Base-by-base conservation (phyloP, 1,284 basidiomycete genomes). In the Inonotus obliquus region DNA sequence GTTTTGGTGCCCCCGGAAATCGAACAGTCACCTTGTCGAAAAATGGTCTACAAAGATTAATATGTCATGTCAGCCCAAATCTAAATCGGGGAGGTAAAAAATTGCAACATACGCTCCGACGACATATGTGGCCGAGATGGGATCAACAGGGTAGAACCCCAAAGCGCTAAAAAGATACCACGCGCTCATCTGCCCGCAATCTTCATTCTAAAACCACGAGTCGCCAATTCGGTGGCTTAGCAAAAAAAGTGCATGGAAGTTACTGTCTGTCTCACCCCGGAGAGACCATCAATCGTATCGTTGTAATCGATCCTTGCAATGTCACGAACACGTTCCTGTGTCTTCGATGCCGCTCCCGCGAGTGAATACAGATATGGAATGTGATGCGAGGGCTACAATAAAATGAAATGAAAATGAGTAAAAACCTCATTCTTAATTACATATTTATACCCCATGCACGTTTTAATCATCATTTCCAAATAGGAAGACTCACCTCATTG, bases 171-270 rank as follows among this genome's bases (percentile, higher is more conserved):
- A 94, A 11, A 92, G 78, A 69, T 88, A 93, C 91, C 91, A 94
- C 0, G 91, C 87, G 67, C 86, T 90, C 89, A 93, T 93, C 71
- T 94, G 92, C 0, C 92, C 91, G 67, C 91, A 93, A 68, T 94
- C 92, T 71, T 94, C 92, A 68, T 94, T 94, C 84, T 91, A 58
- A 54, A 48, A 11, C 52, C 37, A 55, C 59, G 63, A 23, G 5
- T 55, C 51, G 37, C 44, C 13, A 44, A 44, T 7, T 25, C 25
- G 37, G 32, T 32, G 41, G 9, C 7, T 19, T 48, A 53, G 41
- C 53, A 38, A 59, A 41, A 54, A 47, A 25, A 19, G 44, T 51
- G 41, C 17, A n/a, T 21, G 17, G 2, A 38, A 19, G 19, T 49
- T 60, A 6, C 23, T 2, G 19, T 23, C 41, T 7, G 1, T 71